phyloP scores from a whole-genome alignment of 768 basidiomycete species.

The Tricholoma matsutake region DNA sequence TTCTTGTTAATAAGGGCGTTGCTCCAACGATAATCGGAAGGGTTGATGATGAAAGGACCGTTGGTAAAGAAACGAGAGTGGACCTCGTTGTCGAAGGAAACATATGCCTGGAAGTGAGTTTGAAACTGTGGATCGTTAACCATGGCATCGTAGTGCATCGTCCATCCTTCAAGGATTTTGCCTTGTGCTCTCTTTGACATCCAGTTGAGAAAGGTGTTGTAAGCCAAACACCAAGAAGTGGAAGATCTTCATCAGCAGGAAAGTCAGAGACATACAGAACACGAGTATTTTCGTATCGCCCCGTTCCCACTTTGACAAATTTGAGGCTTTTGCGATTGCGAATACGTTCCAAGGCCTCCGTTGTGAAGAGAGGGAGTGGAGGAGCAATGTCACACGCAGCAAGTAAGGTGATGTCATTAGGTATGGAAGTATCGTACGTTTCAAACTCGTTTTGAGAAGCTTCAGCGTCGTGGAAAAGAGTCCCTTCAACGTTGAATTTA shows the following conservation, averaged over 20 bases:
- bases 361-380: too few relatives aligned
- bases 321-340: not conserved
- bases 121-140: not conserved
- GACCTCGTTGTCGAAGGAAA: not conserved
- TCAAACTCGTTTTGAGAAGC: not conserved
- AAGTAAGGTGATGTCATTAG: not conserved
- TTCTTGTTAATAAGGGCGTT: not conserved
- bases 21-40: not conserved
- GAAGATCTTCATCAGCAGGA: not conserved
- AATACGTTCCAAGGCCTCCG: not conserved
- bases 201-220: not conserved
- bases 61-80: not conserved
- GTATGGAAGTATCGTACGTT: not conserved
- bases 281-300: not conserved
- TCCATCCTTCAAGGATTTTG: not conserved
- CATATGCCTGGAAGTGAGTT: not conserved
- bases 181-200: not conserved
- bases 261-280: not conserved
- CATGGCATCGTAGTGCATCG: not conserved
- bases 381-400: too few relatives aligned
- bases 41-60: not conserved
- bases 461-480: not conserved
- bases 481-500: not conserved
- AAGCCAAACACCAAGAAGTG: not conserved
- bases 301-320: not conserved